Percentiles rank a stretch among this genome's conserved stretches.
phyloP scores from a whole-genome alignment of 2,329 filamentous ascomycete species.

The Neonectria magnoliae region DNA sequence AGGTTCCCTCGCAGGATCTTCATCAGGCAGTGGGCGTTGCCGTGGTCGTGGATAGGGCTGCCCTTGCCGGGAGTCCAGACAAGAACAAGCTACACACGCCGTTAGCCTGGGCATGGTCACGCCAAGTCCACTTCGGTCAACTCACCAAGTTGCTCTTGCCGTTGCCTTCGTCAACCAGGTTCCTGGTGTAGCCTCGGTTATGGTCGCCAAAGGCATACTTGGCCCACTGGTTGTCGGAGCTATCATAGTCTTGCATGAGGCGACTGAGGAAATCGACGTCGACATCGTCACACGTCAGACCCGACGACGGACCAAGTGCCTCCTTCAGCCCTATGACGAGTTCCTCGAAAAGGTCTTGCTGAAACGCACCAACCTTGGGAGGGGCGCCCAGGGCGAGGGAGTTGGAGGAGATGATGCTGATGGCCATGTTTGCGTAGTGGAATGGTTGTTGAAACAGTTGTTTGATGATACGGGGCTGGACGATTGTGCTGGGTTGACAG shows the following conservation, averaged over 20 bases:
- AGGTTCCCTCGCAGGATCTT: slow-evolving; percentile 83
- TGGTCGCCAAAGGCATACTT: slow-evolving; percentile 79
- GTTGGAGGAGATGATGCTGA: slow-evolving; percentile 47
- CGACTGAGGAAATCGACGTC: slow-evolving; percentile 76
- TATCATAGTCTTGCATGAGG: slow-evolving; percentile 80
- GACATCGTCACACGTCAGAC: slow-evolving; percentile 83
- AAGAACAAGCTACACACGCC: slow-evolving; percentile 73
- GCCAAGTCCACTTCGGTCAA: slow-evolving; percentile 28
- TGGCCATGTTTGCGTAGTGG: slow-evolving; percentile 45
- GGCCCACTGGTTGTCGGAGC: slow-evolving; percentile 75
- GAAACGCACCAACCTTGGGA: slow-evolving; percentile 37
- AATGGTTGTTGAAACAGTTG: not conserved
- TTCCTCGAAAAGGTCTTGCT: slow-evolving; percentile 67
- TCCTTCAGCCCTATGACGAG: slow-evolving; percentile 79
- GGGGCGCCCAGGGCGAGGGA: slow-evolving; percentile 30
- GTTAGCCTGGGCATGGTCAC: slow-evolving; percentile 28
- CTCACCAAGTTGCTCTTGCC: slow-evolving; percentile 78
- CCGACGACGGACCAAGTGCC: slow-evolving; percentile 81
- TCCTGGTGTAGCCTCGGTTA: slow-evolving; percentile 81
- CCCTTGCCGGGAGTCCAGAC: slow-evolving; percentile 89
- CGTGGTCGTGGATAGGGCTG: slow-evolving; percentile 88
- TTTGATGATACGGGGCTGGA: slow-evolving; percentile 26
- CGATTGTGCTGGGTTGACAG: slow-evolving; percentile 31
- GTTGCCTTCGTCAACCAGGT: slow-evolving; percentile 90
- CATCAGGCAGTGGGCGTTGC: slow-evolving; percentile 92